Conservation (phyloP, 352 stramenopile species). For the Phytophthora kernoviae region DNA sequence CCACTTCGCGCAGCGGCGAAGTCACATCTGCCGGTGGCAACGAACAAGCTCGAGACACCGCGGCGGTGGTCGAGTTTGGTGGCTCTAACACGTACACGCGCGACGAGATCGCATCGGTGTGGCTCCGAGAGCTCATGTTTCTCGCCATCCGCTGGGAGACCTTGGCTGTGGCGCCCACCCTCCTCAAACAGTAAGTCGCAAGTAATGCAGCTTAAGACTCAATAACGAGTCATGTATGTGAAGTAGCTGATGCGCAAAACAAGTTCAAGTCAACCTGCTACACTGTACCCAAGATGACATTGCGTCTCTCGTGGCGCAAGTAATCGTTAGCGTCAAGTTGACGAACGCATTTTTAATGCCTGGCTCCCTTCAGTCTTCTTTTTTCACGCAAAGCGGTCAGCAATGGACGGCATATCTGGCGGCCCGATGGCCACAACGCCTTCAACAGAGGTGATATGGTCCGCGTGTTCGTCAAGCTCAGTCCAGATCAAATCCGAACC, state of each 20-base stretch:
- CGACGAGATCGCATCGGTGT: slow-evolving; percentile 50
- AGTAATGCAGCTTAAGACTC: slow-evolving; percentile 10
- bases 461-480: neutral
- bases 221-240: no score
- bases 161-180: slow-evolving; percentile 43
- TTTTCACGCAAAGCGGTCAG: slow-evolving; percentile 17
- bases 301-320: slow-evolving; percentile 11
- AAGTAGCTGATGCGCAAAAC: slow-evolving; percentile 4
- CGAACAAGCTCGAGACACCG: slow-evolving; percentile 4
- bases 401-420: slow-evolving; percentile 39
- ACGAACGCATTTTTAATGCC: slow-evolving; percentile 2
- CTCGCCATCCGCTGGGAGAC: slow-evolving; percentile 64
- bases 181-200: slow-evolving; percentile 37
- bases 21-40: slow-evolving; percentile 5
- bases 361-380: slow-evolving; percentile 3
- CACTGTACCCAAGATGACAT: slow-evolving; percentile 17
- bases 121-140: slow-evolving; percentile 65
- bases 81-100: slow-evolving; percentile 55
- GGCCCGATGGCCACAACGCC: no score
- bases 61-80: slow-evolving; percentile 42
- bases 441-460: no score
- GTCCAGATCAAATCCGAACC: slow-evolving; percentile 15
- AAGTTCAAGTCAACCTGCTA: slow-evolving; percentile 16
- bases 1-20: slow-evolving; percentile 33
- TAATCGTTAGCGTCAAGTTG: slow-evolving; percentile 13